Base-by-base conservation (phyloP, 1,139 yeast genomes). In the Magnusiomyces fungicola region DNA sequence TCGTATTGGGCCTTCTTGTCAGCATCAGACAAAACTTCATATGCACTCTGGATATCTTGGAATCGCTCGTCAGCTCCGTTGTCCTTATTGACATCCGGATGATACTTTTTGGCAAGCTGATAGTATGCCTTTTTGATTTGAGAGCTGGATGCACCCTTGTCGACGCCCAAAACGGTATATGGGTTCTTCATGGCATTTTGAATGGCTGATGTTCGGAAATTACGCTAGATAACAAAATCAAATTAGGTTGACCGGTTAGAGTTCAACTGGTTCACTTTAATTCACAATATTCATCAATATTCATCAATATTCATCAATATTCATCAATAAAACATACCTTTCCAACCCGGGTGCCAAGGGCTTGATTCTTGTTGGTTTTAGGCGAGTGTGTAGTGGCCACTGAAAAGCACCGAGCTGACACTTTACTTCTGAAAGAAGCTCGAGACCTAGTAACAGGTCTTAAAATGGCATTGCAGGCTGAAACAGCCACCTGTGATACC, bases 61-160 rank as follows among this genome's bases (percentile, higher is more conserved):
- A 92, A 92, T 65, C 80, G 81, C 61, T 81, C 79, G 59, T 90
- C 96, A 0, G 97, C 95, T 29, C 79, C 94, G 37, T 80, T 77
- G 57, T 86, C 96, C 67, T 92, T 92, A 68, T 92, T 92, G 48
- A 92, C 87, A 70, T 92, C 99, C 1, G 99, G 99, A 68, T 92
- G 99, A 67, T 74, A 87, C 66, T 92, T 80, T 67, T 94, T 94
- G 22, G 97, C 98, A 56, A 92, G 72, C 61, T 88, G 85, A 65
- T 89, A 89, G 70, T 92, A 92, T 5, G 96, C 95, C 69, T 88
- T 89, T 67, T 92, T 92, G 68, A 92, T 90, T 33, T 89, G 95
- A 33, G 85, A 76, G n/a, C 83, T 73, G 22, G 83, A 76, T 0
- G 98, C 94, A 48, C 66, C 65, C 56, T 77, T 78, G 37, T 77